These are phyloP conservation scores for Theileria sp. DNA, from an alignment of 169 alveolate genomes.

Conservation along the genomic window DNA sequence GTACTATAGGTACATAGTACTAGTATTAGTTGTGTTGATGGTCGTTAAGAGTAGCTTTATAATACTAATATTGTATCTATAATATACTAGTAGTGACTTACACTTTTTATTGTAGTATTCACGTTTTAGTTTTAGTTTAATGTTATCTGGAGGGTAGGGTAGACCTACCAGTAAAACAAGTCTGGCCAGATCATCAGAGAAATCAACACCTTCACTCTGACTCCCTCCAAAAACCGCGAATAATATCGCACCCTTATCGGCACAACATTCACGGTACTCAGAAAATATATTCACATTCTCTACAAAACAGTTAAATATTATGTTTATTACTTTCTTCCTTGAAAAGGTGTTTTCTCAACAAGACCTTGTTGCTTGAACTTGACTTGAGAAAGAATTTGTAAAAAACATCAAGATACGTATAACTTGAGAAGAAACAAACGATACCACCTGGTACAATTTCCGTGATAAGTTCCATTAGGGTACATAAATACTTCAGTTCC, in stretches of 20 bases:
- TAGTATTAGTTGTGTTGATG: too few relatives aligned
- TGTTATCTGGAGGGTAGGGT: constrained; percentile 83
- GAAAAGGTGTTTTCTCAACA: constrained; percentile 29
- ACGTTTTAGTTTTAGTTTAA: constrained; percentile 39
- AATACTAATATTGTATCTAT: not conserved
- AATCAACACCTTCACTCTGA: constrained; percentile 96
- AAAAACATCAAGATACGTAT: constrained; percentile 22
- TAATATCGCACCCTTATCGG: constrained; percentile 81
- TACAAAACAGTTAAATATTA: not conserved
- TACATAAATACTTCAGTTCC: constrained; percentile 42
- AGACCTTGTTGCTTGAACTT: constrained; percentile 8
- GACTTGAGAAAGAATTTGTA: constrained; percentile 26
- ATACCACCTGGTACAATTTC: constrained; percentile 57
- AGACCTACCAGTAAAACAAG: constrained; percentile 90
- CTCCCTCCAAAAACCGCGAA: constrained; percentile 81
- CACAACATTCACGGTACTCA: constrained; percentile 35
- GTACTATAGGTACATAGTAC: not conserved
- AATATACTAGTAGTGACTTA: not conserved
- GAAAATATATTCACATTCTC: constrained; percentile 3
- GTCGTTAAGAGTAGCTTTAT: too few relatives aligned
- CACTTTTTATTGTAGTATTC: constrained; percentile 5
- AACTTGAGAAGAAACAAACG: constrained; percentile 57
- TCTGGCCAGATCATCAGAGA: constrained; percentile 91
- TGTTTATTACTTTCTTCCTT: constrained; percentile 37
- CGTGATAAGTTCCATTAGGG: constrained; percentile 12